Conservation (phyloP, 2,329 filamentous ascomycete genomes). For the Colletotrichum caudatum region DNA sequence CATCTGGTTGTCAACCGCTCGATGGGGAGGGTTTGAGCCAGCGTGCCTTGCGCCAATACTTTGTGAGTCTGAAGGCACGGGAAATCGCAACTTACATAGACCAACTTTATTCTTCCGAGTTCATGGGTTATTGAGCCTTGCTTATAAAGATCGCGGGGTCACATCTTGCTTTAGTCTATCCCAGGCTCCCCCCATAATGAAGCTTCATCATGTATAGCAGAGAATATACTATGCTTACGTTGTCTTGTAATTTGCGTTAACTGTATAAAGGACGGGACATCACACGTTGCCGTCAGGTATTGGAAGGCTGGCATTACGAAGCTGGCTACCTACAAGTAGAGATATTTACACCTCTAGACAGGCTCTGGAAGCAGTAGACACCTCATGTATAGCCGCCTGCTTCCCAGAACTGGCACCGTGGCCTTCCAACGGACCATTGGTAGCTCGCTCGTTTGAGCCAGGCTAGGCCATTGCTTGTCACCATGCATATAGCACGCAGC, state of each 20-base stretch:
- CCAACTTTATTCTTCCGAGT: slow-evolving; percentile 20
- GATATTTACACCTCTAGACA: too few relatives aligned
- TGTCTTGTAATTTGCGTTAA: not conserved
- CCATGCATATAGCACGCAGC: slow-evolving; percentile 20
- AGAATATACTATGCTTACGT: not conserved
- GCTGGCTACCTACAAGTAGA: not conserved
- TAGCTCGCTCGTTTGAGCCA: slow-evolving; percentile 4
- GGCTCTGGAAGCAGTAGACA: not conserved
- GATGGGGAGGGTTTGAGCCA: slow-evolving; percentile 18
- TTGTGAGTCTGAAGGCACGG: slow-evolving; percentile 27
- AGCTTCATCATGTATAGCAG: not conserved
- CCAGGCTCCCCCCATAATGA: slow-evolving; percentile 16
- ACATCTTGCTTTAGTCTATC: not conserved
- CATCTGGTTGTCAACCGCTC: slow-evolving; percentile 35
- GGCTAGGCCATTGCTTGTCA: slow-evolving; percentile 21
- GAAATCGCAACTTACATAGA: slow-evolving; percentile 21
- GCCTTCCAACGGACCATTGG: not conserved
- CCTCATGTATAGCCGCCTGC: too few relatives aligned
- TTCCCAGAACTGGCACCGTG: slow-evolving; percentile 1
- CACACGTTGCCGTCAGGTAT: too few relatives aligned
- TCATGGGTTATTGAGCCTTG: slow-evolving; percentile 17
- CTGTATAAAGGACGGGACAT: not conserved
- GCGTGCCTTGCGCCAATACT: slow-evolving; percentile 39
- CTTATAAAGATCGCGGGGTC: not conserved
- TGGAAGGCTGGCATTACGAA: not conserved